Evolutionary conservation across 495 filamentous ascomycete genomes (phyloP).

Genomic region (Trichoderma parareesei): DNA sequence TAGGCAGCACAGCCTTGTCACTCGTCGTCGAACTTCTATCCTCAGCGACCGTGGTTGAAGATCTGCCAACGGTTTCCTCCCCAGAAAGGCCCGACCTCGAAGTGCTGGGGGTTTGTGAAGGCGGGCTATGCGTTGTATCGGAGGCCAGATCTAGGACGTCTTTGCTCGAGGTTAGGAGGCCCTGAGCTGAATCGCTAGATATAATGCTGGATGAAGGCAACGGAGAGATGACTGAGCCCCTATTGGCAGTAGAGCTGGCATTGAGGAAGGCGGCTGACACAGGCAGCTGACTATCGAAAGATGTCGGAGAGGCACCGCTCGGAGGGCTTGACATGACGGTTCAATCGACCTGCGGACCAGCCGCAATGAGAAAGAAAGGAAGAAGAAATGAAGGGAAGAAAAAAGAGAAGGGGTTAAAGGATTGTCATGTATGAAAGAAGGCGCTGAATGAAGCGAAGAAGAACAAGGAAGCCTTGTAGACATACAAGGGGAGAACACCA

Average conservation of each 20-base stretch:
- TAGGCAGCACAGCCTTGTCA: not conserved
- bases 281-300: not conserved
- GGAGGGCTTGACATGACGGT: not conserved
- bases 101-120: not conserved
- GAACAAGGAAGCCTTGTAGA: not conserved
- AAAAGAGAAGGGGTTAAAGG: not conserved
- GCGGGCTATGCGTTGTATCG: not conserved
- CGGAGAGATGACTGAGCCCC: not conserved
- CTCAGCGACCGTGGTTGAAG: not conserved
- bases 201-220: not conserved
- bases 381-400: not conserved
- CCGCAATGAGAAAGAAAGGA: not conserved
- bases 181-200: not conserved
- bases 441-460: not conserved
- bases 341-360: not conserved
- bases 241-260: not conserved
- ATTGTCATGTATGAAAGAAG: not conserved
- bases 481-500: not conserved
- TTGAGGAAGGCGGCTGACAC: not conserved
- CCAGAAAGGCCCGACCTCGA: not conserved
- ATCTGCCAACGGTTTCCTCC: not conserved
- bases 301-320: not conserved
- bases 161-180: not conserved
- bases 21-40: not conserved
- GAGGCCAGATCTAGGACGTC: not conserved